Percentiles rank a stretch among this genome's conserved stretches.
Evolutionary conservation across 2,329 filamentous ascomycete genomes (phyloP).

Genomic region (Penicillium sp.): DNA sequence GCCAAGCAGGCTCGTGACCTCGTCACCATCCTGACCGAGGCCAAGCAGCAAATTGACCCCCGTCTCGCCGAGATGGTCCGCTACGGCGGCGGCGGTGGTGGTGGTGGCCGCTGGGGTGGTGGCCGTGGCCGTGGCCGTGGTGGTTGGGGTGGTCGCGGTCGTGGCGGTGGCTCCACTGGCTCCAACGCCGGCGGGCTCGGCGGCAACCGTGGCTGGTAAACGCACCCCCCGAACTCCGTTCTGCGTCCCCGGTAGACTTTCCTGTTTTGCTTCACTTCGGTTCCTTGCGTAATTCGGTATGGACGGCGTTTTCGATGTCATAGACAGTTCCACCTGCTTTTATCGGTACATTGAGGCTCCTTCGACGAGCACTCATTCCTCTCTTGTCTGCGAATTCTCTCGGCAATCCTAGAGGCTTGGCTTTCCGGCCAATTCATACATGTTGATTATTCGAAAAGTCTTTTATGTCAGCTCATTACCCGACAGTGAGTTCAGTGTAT

Average conservation of each 20-base stretch:
- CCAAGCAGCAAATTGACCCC: slow-evolving; percentile 97
- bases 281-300: slow-evolving; percentile 34
- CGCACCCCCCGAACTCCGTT: slow-evolving; percentile 23
- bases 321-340: slow-evolving; percentile 34
- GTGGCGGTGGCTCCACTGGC: slow-evolving; percentile 50
- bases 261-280: slow-evolving; percentile 17
- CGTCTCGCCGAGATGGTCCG: slow-evolving; percentile 93
- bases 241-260: slow-evolving; percentile 29
- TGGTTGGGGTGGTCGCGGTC: slow-evolving; percentile 39
- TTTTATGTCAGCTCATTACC: not conserved
- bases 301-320: slow-evolving; percentile 39
- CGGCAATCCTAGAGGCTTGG: slow-evolving; percentile 12
- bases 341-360: slow-evolving; percentile 10
- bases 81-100: slow-evolving; percentile 78
- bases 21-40: slow-evolving; percentile 84
- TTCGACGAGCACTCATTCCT: slow-evolving; percentile 4
- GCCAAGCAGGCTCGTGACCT: slow-evolving; percentile 96
- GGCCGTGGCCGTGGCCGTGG: slow-evolving; percentile 49
- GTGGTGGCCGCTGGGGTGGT: slow-evolving; percentile 62
- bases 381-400: slow-evolving; percentile 1
- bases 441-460: slow-evolving; percentile 23
- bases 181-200: slow-evolving; percentile 58
- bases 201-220: slow-evolving; percentile 55
- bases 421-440: slow-evolving; percentile 14
- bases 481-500: slow-evolving; percentile 4